Conservation (phyloP, 192 early-diverging fungal species). For the Podila epigama region DNA sequence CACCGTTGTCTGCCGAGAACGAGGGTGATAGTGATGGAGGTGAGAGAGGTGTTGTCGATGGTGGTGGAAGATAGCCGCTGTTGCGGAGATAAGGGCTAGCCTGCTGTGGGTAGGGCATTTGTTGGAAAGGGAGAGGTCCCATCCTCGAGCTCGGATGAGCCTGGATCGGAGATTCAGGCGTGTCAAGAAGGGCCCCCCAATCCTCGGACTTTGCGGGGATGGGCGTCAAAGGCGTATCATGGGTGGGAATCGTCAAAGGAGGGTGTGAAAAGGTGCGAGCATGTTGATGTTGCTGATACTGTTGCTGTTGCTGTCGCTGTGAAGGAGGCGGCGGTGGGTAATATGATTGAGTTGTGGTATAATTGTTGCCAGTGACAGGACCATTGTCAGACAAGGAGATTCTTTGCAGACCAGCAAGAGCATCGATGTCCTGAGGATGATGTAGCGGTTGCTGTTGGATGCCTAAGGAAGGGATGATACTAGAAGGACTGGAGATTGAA, state of each 20-base stretch:
- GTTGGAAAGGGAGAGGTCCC: neutral
- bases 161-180: conserved; percentile 25
- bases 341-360: neutral
- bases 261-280: neutral
- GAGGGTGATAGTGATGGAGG: too few relatives aligned
- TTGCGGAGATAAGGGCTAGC: neutral
- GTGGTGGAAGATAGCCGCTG: neutral
- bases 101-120: neutral
- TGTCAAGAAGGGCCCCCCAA: conserved; percentile 34
- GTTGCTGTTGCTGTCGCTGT: too few relatives aligned
- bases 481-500: neutral
- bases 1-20: too few relatives aligned
- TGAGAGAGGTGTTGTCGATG: neutral
- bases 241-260: neutral
- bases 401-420: neutral
- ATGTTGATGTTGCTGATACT: conserved; percentile 1
- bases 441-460: neutral
- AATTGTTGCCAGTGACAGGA: neutral
- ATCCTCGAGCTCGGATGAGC: conserved; percentile 1
- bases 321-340: too few relatives aligned
- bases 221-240: neutral
- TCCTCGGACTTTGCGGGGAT: conserved; percentile 41
- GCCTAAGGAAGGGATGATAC: neutral
- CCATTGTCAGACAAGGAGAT: neutral
- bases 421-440: neutral